A percentile compares a stretch with the other conserved stretches of the same genome.
These are phyloP conservation scores for Clarkia xantiana DNA, from an alignment of 345 rosid genomes.

Conservation along the genomic window DNA sequence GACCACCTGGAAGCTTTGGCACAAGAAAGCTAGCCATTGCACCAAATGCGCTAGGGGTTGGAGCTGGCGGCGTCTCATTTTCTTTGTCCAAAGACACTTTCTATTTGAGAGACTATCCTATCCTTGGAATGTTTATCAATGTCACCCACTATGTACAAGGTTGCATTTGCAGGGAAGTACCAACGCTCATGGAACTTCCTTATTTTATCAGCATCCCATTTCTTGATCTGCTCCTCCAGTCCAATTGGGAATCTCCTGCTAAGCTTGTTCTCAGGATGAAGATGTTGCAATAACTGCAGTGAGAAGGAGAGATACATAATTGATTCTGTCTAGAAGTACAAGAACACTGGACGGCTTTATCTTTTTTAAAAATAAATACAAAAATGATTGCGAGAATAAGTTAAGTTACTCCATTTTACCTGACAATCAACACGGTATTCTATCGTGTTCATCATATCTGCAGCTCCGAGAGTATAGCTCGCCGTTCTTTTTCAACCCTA, in stretches of 20 bases:
- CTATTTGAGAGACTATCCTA: conserved; percentile 57
- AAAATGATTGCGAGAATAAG: conserved; percentile 1
- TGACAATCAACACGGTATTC: conserved; percentile 99
- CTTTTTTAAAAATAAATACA: conserved; percentile 6
- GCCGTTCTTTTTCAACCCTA: conserved; percentile 92
- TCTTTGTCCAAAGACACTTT: conserved; percentile 81
- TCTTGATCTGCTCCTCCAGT: conserved; percentile 92
- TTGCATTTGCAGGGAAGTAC: conserved; percentile 98
- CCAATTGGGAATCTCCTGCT: conserved; percentile 98
- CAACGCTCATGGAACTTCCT: conserved; percentile 97
- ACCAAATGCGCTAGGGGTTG: conserved; percentile 74
- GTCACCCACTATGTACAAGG: conserved; percentile 93
- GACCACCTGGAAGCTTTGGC: conserved; percentile 82
- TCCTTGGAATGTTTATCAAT: conserved; percentile 55
- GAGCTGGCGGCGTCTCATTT: conserved; percentile 34
- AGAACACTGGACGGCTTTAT: too few relatives aligned
- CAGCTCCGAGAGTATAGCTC: conserved; percentile 97
- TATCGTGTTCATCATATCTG: conserved; percentile 99
- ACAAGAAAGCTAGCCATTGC: conserved; percentile 99
- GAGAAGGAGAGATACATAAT: neutral
- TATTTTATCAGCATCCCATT: conserved; percentile 98
- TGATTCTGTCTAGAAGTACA: neutral
- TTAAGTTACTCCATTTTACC: conserved; percentile 29
- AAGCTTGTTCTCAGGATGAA: conserved; percentile 97
- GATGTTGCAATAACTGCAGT: conserved; percentile 74